Evolutionary conservation across 2,329 filamentous ascomycete species (phyloP).

Genomic region (Madurella fahalii): DNA sequence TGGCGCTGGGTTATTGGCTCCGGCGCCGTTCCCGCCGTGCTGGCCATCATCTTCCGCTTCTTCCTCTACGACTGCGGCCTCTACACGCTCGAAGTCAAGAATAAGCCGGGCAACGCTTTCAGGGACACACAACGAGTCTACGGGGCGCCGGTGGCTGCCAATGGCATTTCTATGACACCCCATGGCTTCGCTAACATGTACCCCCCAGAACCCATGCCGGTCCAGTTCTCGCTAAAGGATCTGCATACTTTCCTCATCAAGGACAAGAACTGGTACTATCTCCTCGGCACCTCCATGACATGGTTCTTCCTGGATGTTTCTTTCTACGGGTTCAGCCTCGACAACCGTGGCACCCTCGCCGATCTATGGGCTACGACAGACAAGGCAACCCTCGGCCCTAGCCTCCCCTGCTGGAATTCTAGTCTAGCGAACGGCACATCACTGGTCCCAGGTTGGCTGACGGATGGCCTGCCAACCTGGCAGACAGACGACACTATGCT

Average conservation of each 20-base stretch:
- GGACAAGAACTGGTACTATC: conserved; percentile 44
- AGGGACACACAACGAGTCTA: conserved; percentile 58
- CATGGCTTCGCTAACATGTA: conserved; percentile 24
- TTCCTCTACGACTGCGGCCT: conserved; percentile 63
- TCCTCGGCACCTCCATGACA: conserved; percentile 44
- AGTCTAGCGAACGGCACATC: conserved; percentile 41
- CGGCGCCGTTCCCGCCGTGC: conserved; percentile 58
- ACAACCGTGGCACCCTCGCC: conserved; percentile 40
- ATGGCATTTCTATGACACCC: conserved; percentile 34
- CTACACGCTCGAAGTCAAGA: conserved; percentile 62
- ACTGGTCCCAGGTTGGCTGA: conserved; percentile 40
- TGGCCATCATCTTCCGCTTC: conserved; percentile 63
- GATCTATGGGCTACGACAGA: conserved; percentile 41
- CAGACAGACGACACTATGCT: conserved; percentile 46
- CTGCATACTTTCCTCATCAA: conserved; percentile 48
- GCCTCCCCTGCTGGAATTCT: conserved; percentile 47
- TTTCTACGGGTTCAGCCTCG: conserved; percentile 53
- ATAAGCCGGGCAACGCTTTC: conserved; percentile 55
- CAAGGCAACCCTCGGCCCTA: conserved; percentile 33
- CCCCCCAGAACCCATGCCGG: conserved; percentile 34
- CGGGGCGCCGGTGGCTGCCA: conserved; percentile 36
- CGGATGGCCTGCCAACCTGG: conserved; percentile 42
- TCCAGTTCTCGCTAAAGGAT: conserved; percentile 47
- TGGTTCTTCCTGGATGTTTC: conserved; percentile 56
- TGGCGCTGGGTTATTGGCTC: conserved; percentile 66